Percentiles rank a stretch among this genome's conserved stretches.
These are phyloP conservation scores for Chalciporus chontae DNA, from an alignment of 768 basidiomycete species.

Conservation along the genomic window DNA sequence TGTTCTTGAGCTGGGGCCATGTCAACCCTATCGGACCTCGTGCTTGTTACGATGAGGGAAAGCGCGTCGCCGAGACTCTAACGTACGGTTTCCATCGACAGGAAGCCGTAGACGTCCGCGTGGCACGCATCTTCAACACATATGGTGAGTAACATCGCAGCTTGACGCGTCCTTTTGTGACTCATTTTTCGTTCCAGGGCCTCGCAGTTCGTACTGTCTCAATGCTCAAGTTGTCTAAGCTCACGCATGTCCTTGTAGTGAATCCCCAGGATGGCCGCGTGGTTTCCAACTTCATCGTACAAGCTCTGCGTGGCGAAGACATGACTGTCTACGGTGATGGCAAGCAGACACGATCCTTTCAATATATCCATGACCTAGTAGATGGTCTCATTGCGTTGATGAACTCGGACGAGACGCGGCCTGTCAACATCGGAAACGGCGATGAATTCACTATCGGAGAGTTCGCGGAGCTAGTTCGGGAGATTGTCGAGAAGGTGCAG, in stretches of 20 bases:
- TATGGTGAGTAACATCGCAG: constrained; percentile 48
- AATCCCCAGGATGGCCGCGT: constrained; percentile 96
- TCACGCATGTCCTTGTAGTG: constrained; percentile 49
- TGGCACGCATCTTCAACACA: constrained; percentile 98
- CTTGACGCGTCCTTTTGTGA: background rate
- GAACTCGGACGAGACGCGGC: constrained; percentile 91
- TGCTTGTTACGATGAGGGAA: constrained; percentile 99
- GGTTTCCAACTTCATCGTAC: constrained; percentile 98
- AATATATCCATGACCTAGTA: constrained; percentile 96
- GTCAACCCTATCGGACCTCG: constrained; percentile 98
- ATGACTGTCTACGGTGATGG: constrained; percentile 98
- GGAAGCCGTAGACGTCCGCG: constrained; percentile 92
- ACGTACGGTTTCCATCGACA: constrained; percentile 96
- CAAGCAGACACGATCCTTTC: constrained; percentile 91
- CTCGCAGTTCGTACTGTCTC: constrained; percentile 60
- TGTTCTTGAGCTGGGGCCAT: constrained; percentile 77
- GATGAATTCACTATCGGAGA: constrained; percentile 96
- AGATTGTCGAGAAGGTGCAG: constrained; percentile 92
- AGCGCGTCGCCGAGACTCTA: constrained; percentile 96
- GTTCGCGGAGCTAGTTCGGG: constrained; percentile 89
- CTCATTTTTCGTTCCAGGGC: constrained; percentile 32
- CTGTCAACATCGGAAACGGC: constrained; percentile 93
- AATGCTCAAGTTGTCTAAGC: constrained; percentile 8
- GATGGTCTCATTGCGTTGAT: constrained; percentile 92
- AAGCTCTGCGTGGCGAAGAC: constrained; percentile 93